Base-by-base conservation (phyloP, 2,329 filamentous ascomycete genomes). In the Leptographium galeiforme region DNA sequence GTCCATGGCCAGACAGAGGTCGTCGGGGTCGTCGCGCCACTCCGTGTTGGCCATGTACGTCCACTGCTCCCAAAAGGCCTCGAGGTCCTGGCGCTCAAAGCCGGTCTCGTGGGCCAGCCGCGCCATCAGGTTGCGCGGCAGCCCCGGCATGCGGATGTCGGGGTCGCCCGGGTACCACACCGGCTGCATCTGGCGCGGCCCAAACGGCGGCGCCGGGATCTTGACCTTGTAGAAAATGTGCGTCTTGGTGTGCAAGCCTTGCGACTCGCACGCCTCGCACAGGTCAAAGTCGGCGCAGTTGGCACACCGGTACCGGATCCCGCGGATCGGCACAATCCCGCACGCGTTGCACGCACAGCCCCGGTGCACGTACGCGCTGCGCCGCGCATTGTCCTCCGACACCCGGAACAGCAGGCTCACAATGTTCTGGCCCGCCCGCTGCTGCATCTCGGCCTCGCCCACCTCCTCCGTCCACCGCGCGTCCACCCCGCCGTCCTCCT, bases 161-260 rank as follows among this genome's bases (percentile, higher is more conserved):
- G 90, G 89, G 62, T 94, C 87, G 45, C 90, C 90, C 1, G 89
- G 87, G 65, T 95, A 96, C 81, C 86, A 93, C 2, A 89, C 81
- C 8, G 86, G 84, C 61, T 89, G 85, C 63, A 84, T 85, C 65
- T 91, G 85, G 51, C 87, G 81, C 2, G 87, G 84, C 4, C 86
- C 86, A 54, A 95, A 82, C 34, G 89, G 86, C 0, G 90, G 89
- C 1, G 89, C 86, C 1, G 93, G 93, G 12, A 97, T 84, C 53
- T 84, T 84, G 63, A 98, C 87, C 67, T 97, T 97, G 75, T 94
- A 95, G 69, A 98, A 97, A 47, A 97, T 80, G 67, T 98, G 93
- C 1, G 89, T 95, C 66, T 91, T 94, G 63, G 79, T 82, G 64
- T 95, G 91, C 2, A 84, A 69, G 25, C 80, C 79, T 61, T 83